Base-by-base conservation (phyloP, 164 flowering plant genomes). In the Vitis cinerea region DNA sequence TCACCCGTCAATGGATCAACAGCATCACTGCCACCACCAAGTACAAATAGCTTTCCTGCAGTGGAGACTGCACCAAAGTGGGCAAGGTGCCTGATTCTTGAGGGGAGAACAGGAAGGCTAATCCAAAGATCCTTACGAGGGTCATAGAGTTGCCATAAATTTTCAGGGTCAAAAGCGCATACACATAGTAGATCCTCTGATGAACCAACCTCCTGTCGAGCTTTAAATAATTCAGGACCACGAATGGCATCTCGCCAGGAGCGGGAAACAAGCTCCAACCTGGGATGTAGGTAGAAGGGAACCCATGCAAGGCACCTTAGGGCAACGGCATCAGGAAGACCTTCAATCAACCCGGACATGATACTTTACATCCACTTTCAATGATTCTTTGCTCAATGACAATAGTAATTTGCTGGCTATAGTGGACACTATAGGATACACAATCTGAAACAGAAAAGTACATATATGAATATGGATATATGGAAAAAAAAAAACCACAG, bases 241-340 rank as follows among this genome's bases (percentile, higher is more conserved):
- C 74, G 83, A 58, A 92, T 44, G 55, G 92, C 97, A 69, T 81
- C 84, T 71, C 77, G 75, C 99, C 99, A 94, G 61, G 98, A 86
- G 67, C 78, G 95, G 66, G 88, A 92, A 76, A 94, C 99, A 64
- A 88, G 87, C 82, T 88, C 87, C 75, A 94, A 77, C 67, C 69
- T 85, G 3, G 94, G 90, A 70, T 88, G 84, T 56, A 84, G 86
- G 71, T 78, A 75, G 71, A 89, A 87, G 15, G 99, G 99, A 68
- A 94, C 94, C 55, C 89, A 83, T 30, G 97, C 99, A 68, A 94
- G 95, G 77, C 99, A 94, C 69, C 88, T 80, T 13, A 94, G 79
- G 65, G 91, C 91, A 72, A 94, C 93, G 50, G 91, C 97, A 59
- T 92, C 94, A n/a, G 99, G 99, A 55, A 94, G 97, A 65, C 98